Conservation (phyloP, 306 rosid genomes). For the Castanea sativa region DNA sequence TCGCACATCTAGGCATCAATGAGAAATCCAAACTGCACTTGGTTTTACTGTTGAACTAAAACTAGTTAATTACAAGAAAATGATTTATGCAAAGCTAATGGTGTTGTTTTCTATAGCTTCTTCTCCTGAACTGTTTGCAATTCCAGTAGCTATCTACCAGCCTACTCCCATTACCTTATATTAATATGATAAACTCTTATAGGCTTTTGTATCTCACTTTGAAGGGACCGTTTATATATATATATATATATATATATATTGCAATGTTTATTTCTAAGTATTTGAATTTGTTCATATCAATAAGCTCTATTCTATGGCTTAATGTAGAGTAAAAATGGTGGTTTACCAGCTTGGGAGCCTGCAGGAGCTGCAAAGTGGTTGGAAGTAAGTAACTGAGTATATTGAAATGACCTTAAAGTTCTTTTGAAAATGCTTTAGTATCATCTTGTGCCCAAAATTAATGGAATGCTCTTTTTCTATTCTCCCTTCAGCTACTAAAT, state of each 20-base stretch:
- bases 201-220: too few species aligned
- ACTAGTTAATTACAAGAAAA: too few species aligned
- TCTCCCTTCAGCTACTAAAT: slow-evolving; percentile 6
- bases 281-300: background rate
- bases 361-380: slow-evolving; percentile 56
- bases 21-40: background rate
- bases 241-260: too few species aligned
- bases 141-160: too few species aligned
- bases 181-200: too few species aligned
- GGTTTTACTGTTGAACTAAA: background rate
- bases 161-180: too few species aligned
- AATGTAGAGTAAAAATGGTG: slow-evolving; percentile 70
- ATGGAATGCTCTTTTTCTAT: background rate
- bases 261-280: background rate
- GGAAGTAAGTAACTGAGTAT: slow-evolving; percentile 41
- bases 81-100: too few species aligned
- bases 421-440: background rate
- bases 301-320: background rate
- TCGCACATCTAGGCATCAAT: background rate
- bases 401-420: background rate
- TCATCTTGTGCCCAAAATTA: background rate
- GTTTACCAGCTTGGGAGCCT: slow-evolving; percentile 75
- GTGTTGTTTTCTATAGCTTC: too few species aligned
- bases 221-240: too few species aligned
- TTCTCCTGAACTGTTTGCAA: too few species aligned